phyloP scores from a whole-genome alignment of 768 basidiomycete genomes.

The Neoboletus magnificus region DNA sequence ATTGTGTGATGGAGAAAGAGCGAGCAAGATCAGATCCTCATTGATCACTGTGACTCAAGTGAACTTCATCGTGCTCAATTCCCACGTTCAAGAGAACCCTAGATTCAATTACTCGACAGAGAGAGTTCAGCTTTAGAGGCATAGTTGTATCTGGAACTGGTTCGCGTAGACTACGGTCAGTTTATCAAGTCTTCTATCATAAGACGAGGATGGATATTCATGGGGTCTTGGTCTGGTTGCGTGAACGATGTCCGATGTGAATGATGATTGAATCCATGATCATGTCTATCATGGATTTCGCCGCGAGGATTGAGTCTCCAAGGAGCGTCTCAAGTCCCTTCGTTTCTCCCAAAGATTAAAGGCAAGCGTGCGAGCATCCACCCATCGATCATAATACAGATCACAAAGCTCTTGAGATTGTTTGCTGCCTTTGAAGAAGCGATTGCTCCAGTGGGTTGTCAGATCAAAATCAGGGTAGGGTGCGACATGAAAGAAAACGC shows the following conservation, averaged over 20 bases:
- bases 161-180: background rate
- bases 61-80: background rate
- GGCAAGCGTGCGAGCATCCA: background rate
- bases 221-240: background rate
- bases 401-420: background rate
- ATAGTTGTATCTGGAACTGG: background rate
- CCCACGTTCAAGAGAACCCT: background rate
- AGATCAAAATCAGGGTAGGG: conserved; percentile 3
- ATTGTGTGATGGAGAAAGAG: background rate
- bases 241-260: no score
- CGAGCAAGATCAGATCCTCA: no score
- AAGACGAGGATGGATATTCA: background rate
- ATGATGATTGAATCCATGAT: no score
- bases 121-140: background rate
- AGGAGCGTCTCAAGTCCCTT: background rate
- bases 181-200: no score
- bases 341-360: background rate
- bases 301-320: background rate
- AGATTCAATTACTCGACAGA: background rate
- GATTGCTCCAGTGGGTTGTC: background rate
- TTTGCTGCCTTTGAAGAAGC: background rate
- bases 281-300: background rate
- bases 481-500: conserved; percentile 10
- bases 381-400: conserved; percentile 5
- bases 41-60: no score